Base-by-base conservation (phyloP, 495 filamentous ascomycete genomes). In the Daldinia concentrica region DNA sequence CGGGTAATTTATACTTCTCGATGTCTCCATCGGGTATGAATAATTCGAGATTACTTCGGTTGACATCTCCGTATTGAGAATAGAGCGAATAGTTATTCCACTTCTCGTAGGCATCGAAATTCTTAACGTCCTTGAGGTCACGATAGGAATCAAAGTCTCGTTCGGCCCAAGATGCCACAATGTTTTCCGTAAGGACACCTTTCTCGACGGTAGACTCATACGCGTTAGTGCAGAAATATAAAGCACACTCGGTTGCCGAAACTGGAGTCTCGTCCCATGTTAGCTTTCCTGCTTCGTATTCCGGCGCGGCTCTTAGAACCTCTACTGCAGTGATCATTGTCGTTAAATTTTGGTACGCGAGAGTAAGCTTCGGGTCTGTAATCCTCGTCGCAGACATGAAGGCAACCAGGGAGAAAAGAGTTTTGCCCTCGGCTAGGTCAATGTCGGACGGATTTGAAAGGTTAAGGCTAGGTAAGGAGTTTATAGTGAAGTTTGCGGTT, bases 161-260 rank as follows among this genome's bases (percentile, higher is more conserved):
- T 26, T 64, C 15, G 6, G 67, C 55, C 67, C 67, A 70, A 9
- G 67, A 64, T 1, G 54, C 54, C n/a, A 70, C 24, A 17, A 70
- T 64, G 0, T 22, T 43, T 36, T 74, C 71, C 17, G 17, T 24
- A 11, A 74, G 30, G 8, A 39, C n/a, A 9, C 71, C 71, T 9
- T 56, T 64, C 34, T 57, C 29, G 9, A 71, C 63, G 1, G 6
- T 22, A 9, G 71, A 69, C 14, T 67, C 50, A 48, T 66, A 66
- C 5, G 62, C 71, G 22, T 74, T 62, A 11, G 26, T 32, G 41
- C 71, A 74, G 45, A 66, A 74, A 54, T 67, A 66, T 7, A 74
- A 48, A 19, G 71, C 66, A 37, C 71, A 74, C 24, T 74, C 71
- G n/a, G 62, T 66, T 9, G 71, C 71, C 8, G 57, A 34, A 41